A percentile compares a stretch with the other conserved stretches of the same genome.
phyloP scores from a whole-genome alignment of 495 filamentous ascomycete species.

The Pseudotulostoma volvatum region DNA sequence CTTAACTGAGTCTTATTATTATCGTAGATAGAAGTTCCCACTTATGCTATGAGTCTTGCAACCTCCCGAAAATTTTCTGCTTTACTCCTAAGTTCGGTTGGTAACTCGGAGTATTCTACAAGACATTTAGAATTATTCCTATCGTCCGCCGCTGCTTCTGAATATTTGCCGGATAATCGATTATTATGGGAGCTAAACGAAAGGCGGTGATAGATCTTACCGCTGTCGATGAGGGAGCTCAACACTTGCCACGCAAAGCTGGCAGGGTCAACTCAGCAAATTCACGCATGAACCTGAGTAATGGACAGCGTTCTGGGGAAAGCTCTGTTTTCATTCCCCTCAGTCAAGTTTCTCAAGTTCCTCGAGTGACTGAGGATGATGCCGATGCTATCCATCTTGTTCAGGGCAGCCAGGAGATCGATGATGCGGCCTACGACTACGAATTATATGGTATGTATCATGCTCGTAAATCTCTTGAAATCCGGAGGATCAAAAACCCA shows the following conservation, averaged over 20 bases:
- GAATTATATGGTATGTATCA: conserved; percentile 35
- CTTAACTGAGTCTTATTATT: no score
- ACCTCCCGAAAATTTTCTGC: no score
- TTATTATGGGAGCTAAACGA: no score
- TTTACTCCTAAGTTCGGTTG: no score
- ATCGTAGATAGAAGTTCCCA: no score
- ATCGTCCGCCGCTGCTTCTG: no score
- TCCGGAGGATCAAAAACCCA: conserved; percentile 3
- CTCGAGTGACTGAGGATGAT: conserved; percentile 21
- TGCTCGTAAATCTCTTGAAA: conserved; percentile 4
- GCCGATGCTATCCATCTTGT: conserved; percentile 18
- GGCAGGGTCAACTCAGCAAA: conserved; percentile 1
- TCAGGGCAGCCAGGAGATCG: conserved; percentile 21
- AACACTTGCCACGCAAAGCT: conserved; percentile 9
- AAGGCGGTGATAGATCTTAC: conserved; percentile 6
- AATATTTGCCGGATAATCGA: no score
- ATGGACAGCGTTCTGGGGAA: conserved; percentile 21
- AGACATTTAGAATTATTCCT: no score
- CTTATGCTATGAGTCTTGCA: no score
- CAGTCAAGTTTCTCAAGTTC: no score
- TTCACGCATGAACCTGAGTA: conserved; percentile 2
- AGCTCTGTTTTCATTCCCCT: conserved; percentile 20
- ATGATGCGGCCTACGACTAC: conserved; percentile 24
- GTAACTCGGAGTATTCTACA: no score
- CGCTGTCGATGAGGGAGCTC: conserved; percentile 8